A percentile compares a stretch with the other conserved stretches of the same genome.
phyloP scores from a whole-genome alignment of 2,329 filamentous ascomycete genomes.

The Zasmidium angulare region DNA sequence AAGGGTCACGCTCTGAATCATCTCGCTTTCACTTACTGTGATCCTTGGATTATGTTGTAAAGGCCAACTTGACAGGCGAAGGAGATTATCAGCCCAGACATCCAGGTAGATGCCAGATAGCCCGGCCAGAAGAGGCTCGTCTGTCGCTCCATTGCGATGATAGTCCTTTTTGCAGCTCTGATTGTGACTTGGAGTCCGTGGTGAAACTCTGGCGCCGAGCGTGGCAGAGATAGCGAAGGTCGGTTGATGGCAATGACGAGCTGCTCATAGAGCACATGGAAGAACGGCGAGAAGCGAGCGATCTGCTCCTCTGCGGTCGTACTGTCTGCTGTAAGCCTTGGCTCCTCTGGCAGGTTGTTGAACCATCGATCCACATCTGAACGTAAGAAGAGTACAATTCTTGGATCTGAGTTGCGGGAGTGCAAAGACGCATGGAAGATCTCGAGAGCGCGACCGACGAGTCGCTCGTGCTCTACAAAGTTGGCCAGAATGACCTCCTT shows the following conservation, averaged over 20 bases:
- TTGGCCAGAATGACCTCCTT: constrained; percentile 25
- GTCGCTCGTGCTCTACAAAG: constrained; percentile 26
- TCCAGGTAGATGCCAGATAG: constrained; percentile 39
- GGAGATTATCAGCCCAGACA: constrained; percentile 39
- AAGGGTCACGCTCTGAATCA: not conserved
- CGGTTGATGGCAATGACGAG: constrained; percentile 37
- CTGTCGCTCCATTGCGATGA: constrained; percentile 29
- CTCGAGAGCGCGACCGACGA: constrained; percentile 24
- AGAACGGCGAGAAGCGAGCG: constrained; percentile 29
- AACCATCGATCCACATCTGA: constrained; percentile 28
- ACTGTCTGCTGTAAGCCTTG: constrained; percentile 14
- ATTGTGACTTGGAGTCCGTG: constrained; percentile 35
- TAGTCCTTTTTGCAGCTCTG: constrained; percentile 30
- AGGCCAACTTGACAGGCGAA: constrained; percentile 36
- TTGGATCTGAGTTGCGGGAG: constrained; percentile 18
- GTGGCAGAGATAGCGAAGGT: constrained; percentile 38
- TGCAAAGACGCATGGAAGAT: constrained; percentile 25
- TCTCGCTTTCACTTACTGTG: constrained; percentile 13
- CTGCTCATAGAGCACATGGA: constrained; percentile 36
- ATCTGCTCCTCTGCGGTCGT: constrained; percentile 20
- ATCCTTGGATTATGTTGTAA: constrained; percentile 28
- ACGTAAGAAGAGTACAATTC: constrained; percentile 22
- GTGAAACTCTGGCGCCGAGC: constrained; percentile 30
- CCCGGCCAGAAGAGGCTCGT: constrained; percentile 35
- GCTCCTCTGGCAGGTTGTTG: constrained; percentile 26